phyloP scores from a whole-genome alignment of 2,329 filamentous ascomycete genomes.

The Fusarium sp. region DNA sequence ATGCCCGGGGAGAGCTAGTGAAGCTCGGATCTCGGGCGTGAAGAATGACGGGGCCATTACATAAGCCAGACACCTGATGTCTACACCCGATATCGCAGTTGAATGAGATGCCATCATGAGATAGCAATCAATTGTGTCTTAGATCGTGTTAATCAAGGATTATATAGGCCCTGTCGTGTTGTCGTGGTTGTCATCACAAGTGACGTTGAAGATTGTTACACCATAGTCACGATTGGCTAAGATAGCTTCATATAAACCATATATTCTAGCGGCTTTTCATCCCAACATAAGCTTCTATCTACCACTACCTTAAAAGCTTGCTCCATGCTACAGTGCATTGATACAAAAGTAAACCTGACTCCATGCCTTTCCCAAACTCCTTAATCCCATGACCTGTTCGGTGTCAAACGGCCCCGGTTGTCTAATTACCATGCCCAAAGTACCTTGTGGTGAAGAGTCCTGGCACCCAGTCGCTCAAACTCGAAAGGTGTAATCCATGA shows the following conservation, averaged over 20 bases:
- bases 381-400: conserved; percentile 28
- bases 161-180: neutral
- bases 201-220: conserved; percentile 7
- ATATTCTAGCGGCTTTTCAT: conserved; percentile 23
- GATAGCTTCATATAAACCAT: conserved; percentile 17
- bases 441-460: conserved; percentile 88
- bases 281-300: conserved; percentile 15
- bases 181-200: neutral
- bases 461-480: conserved; percentile 87
- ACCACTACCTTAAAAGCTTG: conserved; percentile 10
- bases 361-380: conserved; percentile 47
- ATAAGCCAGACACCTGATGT: conserved; percentile 34
- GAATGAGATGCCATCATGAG: conserved; percentile 6
- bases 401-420: conserved; percentile 7
- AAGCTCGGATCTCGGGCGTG: conserved; percentile 37
- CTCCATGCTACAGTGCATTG: conserved; percentile 21
- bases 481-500: conserved; percentile 92
- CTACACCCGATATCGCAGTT: conserved; percentile 35
- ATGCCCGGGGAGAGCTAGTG: conserved; percentile 27
- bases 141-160: neutral
- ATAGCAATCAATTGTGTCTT: conserved; percentile 9
- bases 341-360: conserved; percentile 46
- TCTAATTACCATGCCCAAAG: conserved; percentile 70
- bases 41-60: conserved; percentile 42
- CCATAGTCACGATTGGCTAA: conserved; percentile 10